Base-by-base conservation (phyloP, 768 basidiomycete species). In the Calvatia gigantea region DNA sequence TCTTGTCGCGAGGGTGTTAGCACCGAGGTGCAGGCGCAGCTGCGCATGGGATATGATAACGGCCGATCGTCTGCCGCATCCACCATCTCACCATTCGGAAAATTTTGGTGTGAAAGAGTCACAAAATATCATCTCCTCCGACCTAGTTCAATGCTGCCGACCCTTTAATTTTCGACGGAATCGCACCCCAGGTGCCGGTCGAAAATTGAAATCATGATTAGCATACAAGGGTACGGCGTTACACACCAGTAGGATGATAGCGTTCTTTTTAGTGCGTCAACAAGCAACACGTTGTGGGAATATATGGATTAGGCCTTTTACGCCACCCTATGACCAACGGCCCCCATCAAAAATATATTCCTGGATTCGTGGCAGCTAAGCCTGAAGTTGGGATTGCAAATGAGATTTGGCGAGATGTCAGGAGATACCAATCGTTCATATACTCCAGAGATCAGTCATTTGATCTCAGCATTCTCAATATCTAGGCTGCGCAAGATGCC, bases 401-500 rank as follows among this genome's bases (percentile, higher is more conserved):
- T 48, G 25, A 51, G 37, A 51, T 51, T 51, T 29, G 37, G 42
- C 50, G 32, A 50, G 31, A 50, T 37, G 27, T 9, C 31, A 8
- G 21, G n/a, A n/a, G 41, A 42, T 42, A 23, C 41, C 14, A 42
- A 25, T 42, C 41, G 41, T 42, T 21, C 41, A 42, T 42, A 48
- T n/a, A 19, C 9, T 17, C 46, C 21, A 14, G 21, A 41, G 15
- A 45, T 44, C 35, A 48, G 23, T 27, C 28, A 44, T 39, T 28
- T 54, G 6, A 17, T 28, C 37, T 44, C 17, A 17, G n/a, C 19
- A 35, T 21, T 27, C 21, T 33, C 35, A 43, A 28, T n/a, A n/a
- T 27, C 42, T 33, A 35, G 19, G 31, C 35, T 44, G n/a, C 42
- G 51, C 42, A 46, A 37, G 17, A 43, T 64, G 61, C 59, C 53